A percentile compares a stretch with the other conserved stretches of the same genome.
Evolutionary conservation across 306 rosid genomes (phyloP).

Genomic region (Mimosa pudica): DNA sequence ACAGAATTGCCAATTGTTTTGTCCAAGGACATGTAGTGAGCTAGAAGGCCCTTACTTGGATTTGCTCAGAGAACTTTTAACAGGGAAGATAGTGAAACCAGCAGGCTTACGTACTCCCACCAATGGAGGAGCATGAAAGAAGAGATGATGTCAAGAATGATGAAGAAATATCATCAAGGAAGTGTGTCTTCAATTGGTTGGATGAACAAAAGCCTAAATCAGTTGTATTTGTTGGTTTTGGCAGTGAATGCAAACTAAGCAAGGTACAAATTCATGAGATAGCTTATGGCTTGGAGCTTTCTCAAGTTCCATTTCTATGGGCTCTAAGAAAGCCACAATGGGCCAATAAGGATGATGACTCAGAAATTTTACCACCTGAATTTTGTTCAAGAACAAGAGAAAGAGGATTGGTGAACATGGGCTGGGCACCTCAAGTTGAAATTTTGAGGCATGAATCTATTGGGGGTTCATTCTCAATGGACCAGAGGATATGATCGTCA

Average conservation of each 20-base stretch:
- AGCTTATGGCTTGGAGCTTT: not conserved
- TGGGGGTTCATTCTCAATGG: not conserved
- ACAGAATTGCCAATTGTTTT: not conserved
- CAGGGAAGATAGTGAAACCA: conserved; percentile 5
- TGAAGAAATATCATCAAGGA: no score
- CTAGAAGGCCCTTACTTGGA: not conserved
- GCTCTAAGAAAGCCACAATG: not conserved
- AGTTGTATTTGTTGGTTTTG: no score
- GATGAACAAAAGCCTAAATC: no score
- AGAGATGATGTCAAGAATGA: no score
- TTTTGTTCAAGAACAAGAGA: not conserved
- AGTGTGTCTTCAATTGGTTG: no score
- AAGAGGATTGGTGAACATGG: not conserved
- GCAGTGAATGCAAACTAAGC: no score
- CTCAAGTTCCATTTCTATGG: not conserved
- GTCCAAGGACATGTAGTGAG: not conserved
- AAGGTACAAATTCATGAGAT: conserved; percentile 6
- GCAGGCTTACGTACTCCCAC: no score
- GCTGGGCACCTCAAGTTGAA: not conserved
- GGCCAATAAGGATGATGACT: not conserved
- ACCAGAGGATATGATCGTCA: no score
- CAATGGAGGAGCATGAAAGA: no score
- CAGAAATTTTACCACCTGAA: not conserved
- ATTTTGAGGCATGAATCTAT: conserved; percentile 3
- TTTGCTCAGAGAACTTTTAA: not conserved